Base-by-base conservation (phyloP, 441 rosid species). In the Adansonia madagascariensis region DNA sequence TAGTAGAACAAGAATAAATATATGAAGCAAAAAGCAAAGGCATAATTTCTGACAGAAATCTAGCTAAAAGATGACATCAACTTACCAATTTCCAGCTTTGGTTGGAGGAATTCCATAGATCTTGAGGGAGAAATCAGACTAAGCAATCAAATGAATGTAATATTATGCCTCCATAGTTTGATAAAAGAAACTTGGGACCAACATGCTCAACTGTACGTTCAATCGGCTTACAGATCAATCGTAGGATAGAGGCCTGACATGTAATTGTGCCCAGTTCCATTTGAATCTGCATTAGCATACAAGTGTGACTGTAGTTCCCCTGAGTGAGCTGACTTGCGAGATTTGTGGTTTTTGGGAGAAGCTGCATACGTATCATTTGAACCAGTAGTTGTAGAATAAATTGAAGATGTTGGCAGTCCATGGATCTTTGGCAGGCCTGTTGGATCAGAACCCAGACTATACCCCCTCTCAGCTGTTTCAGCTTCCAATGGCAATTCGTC, bases 401-500 rank as follows among this genome's bases (percentile, higher is more conserved):
- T 80, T 8, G 94, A 87, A 39, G 98, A 88, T 56, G 90, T 83
- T 2, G 94, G 89, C 75, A 92, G 67, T 62, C 97, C 98, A 46
- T 85, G 95, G 77, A 87, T 85, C 89, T 84, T 92, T 14, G 97
- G 92, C 78, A 89, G 82, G 7, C 97, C 94, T 3, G 92, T 89
- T 63, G 95, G 69, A 82, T 95, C 97, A 12, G 87, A 70, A 52
- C 92, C 92, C 80, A 83, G 41, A 79, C 83, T 84, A 83, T 87
- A 91, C 72, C 97, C 99, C 81, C 90, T 91, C 88, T 96, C 96
- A 8, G 92, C 91, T 22, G 98, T 76, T 78, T 94, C 97, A 71
- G 98, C 97, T 85, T 94, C 98, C 84, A 94, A 71, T 8, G 99
- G 99, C 84, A 97, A 84, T 83, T 97, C 97, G 63, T 94, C 99